These are phyloP conservation scores for Paraphaeosphaeria sporulosa DNA, from an alignment of 2,329 filamentous ascomycete genomes.

Conservation along the genomic window DNA sequence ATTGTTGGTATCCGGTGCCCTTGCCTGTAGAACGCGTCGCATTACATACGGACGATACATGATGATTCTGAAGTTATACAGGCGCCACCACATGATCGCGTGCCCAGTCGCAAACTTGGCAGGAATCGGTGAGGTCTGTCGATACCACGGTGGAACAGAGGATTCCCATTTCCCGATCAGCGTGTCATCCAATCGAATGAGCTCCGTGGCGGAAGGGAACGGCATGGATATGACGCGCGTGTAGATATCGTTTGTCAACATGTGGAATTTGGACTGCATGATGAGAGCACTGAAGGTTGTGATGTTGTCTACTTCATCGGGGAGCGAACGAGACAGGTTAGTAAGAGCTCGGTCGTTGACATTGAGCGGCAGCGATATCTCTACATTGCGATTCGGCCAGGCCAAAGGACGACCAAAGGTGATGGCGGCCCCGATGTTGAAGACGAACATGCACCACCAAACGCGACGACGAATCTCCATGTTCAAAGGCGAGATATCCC, in stretches of 20 bases:
- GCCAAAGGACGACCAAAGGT: constrained; percentile 58
- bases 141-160: constrained; percentile 49
- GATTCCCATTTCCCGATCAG: constrained; percentile 51
- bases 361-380: constrained; percentile 21
- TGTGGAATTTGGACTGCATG: constrained; percentile 56
- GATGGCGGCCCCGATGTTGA: constrained; percentile 59
- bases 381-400: constrained; percentile 16
- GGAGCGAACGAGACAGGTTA: constrained; percentile 30
- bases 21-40: constrained; percentile 41
- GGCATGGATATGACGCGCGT: constrained; percentile 56
- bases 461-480: constrained; percentile 46
- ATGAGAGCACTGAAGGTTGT: constrained; percentile 56
- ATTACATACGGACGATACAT: constrained; percentile 59
- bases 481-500: constrained; percentile 32
- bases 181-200: constrained; percentile 52
- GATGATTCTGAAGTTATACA: constrained; percentile 57
- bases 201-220: constrained; percentile 51
- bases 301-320: constrained; percentile 25
- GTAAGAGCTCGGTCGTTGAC: constrained; percentile 36
- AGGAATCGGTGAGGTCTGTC: constrained; percentile 41
- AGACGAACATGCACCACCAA: constrained; percentile 53
- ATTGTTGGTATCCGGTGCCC: constrained; percentile 18
- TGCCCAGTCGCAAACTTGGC: constrained; percentile 51
- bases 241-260: constrained; percentile 56
- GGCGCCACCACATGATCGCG: constrained; percentile 55